These are phyloP conservation scores for Pichia scutulata DNA, from an alignment of 805 yeast species.

Conservation along the genomic window DNA sequence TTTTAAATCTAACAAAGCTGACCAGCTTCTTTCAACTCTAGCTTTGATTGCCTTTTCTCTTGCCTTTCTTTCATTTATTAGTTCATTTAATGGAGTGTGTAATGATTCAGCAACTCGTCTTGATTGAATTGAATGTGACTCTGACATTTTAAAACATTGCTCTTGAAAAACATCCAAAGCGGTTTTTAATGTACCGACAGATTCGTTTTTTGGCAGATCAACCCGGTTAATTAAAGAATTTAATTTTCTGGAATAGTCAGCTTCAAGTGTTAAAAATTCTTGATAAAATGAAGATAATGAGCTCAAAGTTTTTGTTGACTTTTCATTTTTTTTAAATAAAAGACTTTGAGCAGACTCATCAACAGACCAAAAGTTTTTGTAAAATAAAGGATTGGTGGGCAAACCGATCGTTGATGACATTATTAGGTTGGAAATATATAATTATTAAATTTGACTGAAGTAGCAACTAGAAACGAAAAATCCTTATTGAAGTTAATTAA, in stretches of 20 bases:
- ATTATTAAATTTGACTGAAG: not conserved
- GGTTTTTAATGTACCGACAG: conserved; percentile 50
- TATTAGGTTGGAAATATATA: not conserved
- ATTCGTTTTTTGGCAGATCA: conserved; percentile 26
- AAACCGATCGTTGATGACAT: not conserved
- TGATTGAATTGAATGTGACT: conserved; percentile 46
- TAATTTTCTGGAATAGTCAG: conserved; percentile 58
- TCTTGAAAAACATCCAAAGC: conserved; percentile 50
- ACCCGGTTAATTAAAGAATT: conserved; percentile 12
- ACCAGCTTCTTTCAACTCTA: conserved; percentile 32
- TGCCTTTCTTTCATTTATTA: conserved; percentile 43
- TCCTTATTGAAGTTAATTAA: too few relatives aligned
- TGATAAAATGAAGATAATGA: conserved; percentile 41
- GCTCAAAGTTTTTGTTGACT: conserved; percentile 52
- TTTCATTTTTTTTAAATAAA: conserved; percentile 48
- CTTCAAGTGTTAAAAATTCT: conserved; percentile 58
- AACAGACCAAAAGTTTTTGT: conserved; percentile 38
- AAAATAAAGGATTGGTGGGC: conserved; percentile 11
- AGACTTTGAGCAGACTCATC: conserved; percentile 53
- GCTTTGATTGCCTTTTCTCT: conserved; percentile 50
- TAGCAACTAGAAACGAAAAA: not conserved
- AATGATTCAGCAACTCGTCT: conserved; percentile 43
- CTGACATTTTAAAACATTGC: conserved; percentile 54
- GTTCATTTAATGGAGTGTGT: conserved; percentile 45
- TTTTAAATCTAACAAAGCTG: conserved; percentile 21